These are phyloP conservation scores for Lasiodiplodia hormozganensis DNA, from an alignment of 2,329 filamentous ascomycete genomes.

Conservation along the genomic window DNA sequence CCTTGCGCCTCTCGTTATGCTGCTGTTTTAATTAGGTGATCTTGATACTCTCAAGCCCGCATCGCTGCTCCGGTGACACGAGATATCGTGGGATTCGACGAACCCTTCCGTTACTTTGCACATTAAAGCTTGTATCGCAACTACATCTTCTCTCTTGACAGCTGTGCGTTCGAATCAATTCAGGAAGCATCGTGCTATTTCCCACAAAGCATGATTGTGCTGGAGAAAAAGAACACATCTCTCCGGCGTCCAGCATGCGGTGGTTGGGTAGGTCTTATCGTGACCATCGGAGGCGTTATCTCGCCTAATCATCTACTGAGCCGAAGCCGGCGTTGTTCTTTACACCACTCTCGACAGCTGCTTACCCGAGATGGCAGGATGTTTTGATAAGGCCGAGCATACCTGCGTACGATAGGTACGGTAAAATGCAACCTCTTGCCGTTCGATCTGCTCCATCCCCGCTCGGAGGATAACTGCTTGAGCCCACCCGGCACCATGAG, in stretches of 20 bases:
- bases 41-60: neutral
- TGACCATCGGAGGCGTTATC: constrained; percentile 1
- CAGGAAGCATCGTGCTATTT: neutral
- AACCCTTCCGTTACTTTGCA: neutral
- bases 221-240: neutral
- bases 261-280: constrained; percentile 14
- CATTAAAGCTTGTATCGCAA: neutral
- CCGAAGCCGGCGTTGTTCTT: constrained; percentile 9
- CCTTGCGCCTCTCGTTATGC: neutral
- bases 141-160: neutral
- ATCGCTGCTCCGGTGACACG: neutral
- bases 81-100: neutral
- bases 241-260: neutral
- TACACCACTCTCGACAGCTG: constrained; percentile 13
- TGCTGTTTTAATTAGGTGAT: neutral
- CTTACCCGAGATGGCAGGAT: constrained; percentile 8
- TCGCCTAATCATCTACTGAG: constrained; percentile 5
- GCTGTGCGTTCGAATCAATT: neutral
- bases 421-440: constrained; percentile 7
- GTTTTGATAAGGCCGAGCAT: constrained; percentile 14
- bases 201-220: neutral
- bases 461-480: neutral
- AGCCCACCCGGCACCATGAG: neutral
- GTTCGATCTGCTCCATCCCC: neutral
- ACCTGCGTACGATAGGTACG: constrained; percentile 21